A percentile compares a stretch with the other conserved stretches of the same genome.
These are phyloP conservation scores for Huntiella moniliformis DNA, from an alignment of 2,329 filamentous ascomycete species.

Conservation along the genomic window DNA sequence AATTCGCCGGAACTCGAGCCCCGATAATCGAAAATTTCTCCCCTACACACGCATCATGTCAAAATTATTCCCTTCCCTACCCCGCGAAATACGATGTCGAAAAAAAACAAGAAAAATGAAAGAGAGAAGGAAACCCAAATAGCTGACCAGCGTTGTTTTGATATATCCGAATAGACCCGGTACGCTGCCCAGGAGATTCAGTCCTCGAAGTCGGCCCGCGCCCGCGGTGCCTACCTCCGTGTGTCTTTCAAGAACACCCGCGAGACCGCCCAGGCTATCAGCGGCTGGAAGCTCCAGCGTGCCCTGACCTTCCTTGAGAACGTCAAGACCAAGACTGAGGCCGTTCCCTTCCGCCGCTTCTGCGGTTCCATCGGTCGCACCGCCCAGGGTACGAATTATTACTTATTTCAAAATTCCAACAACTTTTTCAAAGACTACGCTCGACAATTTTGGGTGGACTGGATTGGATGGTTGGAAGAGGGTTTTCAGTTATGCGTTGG, in stretches of 20 bases:
- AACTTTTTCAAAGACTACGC: too few species aligned
- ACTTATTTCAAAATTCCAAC: too few species aligned
- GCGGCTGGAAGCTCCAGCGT: slow-evolving; percentile 94
- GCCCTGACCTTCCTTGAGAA: slow-evolving; percentile 96
- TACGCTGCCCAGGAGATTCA: slow-evolving; percentile 86
- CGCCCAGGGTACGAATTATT: slow-evolving; percentile 71
- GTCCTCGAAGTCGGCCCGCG: slow-evolving; percentile 83
- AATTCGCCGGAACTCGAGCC: neutral
- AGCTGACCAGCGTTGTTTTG: slow-evolving; percentile 7
- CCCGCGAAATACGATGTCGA: slow-evolving; percentile 3
- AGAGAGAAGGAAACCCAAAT: neutral
- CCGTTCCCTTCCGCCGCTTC: slow-evolving; percentile 95
- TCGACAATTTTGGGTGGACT: too few species aligned
- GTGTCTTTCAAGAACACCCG: slow-evolving; percentile 99
- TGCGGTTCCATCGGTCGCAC: slow-evolving; percentile 87
- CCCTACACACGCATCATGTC: neutral
- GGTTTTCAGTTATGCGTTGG: too few species aligned
- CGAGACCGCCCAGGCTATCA: slow-evolving; percentile 98
- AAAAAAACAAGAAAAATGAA: neutral
- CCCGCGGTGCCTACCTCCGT: slow-evolving; percentile 95
- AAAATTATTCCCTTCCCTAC: neutral
- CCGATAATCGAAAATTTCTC: neutral
- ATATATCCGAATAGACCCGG: slow-evolving; percentile 46
- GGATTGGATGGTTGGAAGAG: too few species aligned
- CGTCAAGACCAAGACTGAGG: slow-evolving; percentile 92